A percentile compares a stretch with the other conserved stretches of the same genome.
These are phyloP conservation scores for Trichosanthes truncata DNA, from an alignment of 306 rosid genomes.

Conservation along the genomic window DNA sequence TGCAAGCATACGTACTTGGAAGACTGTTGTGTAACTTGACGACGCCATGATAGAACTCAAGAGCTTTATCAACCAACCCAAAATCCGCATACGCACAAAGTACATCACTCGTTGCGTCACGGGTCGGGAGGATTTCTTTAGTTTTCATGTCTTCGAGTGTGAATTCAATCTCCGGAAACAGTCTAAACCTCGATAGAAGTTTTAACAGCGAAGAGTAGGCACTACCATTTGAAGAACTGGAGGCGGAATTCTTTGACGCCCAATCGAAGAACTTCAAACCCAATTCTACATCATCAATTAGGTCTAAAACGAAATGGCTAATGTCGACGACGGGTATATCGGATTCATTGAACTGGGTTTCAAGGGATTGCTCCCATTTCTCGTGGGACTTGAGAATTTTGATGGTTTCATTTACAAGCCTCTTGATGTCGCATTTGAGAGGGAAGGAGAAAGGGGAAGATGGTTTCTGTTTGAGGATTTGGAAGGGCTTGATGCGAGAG, in stretches of 20 bases:
- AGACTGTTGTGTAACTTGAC: constrained; percentile 30
- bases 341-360: constrained; percentile 42
- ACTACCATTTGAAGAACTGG: constrained; percentile 27
- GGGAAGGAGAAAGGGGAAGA: constrained; percentile 11
- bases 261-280: constrained; percentile 67
- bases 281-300: constrained; percentile 35
- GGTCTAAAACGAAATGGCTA: constrained; percentile 69
- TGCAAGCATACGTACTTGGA: constrained; percentile 39
- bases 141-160: constrained; percentile 32
- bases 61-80: constrained; percentile 49
- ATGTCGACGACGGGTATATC: constrained; percentile 40
- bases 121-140: constrained; percentile 32
- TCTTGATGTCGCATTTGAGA: constrained; percentile 20
- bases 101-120: constrained; percentile 37
- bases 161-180: constrained; percentile 44
- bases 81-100: constrained; percentile 42
- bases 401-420: constrained; percentile 32
- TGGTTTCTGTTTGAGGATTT: constrained; percentile 12
- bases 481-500: constrained; percentile 55
- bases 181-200: constrained; percentile 45
- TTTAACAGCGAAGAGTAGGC: constrained; percentile 60
- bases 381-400: constrained; percentile 44
- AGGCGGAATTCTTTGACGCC: constrained; percentile 42
- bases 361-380: constrained; percentile 45
- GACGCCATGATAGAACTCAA: constrained; percentile 24